Conservation (phyloP, 768 basidiomycete genomes). For the Leccinum subgranulosum region DNA sequence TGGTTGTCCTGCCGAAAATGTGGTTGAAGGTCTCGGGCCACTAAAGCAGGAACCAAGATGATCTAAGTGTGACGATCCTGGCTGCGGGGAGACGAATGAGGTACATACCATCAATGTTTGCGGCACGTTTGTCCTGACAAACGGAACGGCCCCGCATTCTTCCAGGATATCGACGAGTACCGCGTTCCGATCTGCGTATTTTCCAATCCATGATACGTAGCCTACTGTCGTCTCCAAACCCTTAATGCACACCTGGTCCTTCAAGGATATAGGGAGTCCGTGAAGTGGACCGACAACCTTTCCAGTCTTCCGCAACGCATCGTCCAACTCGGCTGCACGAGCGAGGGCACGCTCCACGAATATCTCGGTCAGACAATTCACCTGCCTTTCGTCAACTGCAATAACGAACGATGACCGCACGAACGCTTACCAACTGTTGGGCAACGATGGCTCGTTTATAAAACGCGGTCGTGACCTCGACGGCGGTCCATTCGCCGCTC, state of each 20-base stretch:
- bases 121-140: slow-evolving; percentile 70
- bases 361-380: slow-evolving; percentile 82
- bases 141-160: slow-evolving; percentile 65
- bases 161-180: slow-evolving; percentile 66
- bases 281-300: slow-evolving; percentile 68
- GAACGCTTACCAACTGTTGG: slow-evolving; percentile 50
- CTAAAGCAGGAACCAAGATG: slow-evolving; percentile 31
- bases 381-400: slow-evolving; percentile 35
- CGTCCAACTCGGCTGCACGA: slow-evolving; percentile 66
- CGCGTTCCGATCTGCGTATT: slow-evolving; percentile 39
- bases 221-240: slow-evolving; percentile 72
- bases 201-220: slow-evolving; percentile 44
- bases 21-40: slow-evolving; percentile 78
- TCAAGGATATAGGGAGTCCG: slow-evolving; percentile 70
- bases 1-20: slow-evolving; percentile 74
- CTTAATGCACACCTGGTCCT: slow-evolving; percentile 69
- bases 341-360: slow-evolving; percentile 68
- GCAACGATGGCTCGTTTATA: too few species aligned
- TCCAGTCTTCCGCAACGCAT: slow-evolving; percentile 57
- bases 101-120: slow-evolving; percentile 65
- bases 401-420: background rate
- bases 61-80: too few species aligned
- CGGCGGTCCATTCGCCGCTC: too few species aligned
- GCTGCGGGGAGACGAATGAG: background rate
- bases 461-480: too few species aligned